phyloP scores from a whole-genome alignment of 2,329 filamentous ascomycete species.

The Paecilomyces dactylethromorphus region DNA sequence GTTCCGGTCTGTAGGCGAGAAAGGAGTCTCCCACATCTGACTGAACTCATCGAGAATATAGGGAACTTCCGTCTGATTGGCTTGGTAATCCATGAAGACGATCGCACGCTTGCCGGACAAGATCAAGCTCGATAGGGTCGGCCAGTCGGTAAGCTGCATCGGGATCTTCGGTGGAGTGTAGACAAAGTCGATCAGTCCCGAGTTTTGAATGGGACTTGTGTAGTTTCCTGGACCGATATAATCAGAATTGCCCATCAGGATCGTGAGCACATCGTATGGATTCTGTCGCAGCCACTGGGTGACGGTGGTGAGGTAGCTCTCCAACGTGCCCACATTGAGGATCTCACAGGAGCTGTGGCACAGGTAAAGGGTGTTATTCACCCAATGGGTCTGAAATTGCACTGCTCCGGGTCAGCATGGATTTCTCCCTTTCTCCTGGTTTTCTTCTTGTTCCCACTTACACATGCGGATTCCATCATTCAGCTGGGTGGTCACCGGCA shows the following conservation, averaged over 20 bases:
- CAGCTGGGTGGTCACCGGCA: slow-evolving; percentile 63
- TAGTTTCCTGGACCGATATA: slow-evolving; percentile 62
- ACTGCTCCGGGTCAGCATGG: slow-evolving; percentile 31
- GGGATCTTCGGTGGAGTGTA: slow-evolving; percentile 67
- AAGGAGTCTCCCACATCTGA: slow-evolving; percentile 87
- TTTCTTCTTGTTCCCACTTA: slow-evolving; percentile 22
- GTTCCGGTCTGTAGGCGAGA: slow-evolving; percentile 59
- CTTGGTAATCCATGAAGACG: slow-evolving; percentile 78
- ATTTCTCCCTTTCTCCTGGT: background rate
- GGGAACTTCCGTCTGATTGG: slow-evolving; percentile 69
- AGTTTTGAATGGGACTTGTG: slow-evolving; percentile 59
- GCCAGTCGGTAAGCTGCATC: slow-evolving; percentile 72
- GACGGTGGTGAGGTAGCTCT: slow-evolving; percentile 64
- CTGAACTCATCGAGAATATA: slow-evolving; percentile 85
- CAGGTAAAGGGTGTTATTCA: slow-evolving; percentile 60
- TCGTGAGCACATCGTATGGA: slow-evolving; percentile 81
- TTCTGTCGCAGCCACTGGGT: slow-evolving; percentile 65
- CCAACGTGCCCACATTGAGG: slow-evolving; percentile 72
- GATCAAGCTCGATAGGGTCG: slow-evolving; percentile 72
- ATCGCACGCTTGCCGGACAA: slow-evolving; percentile 63
- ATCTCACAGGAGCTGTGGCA: slow-evolving; percentile 82
- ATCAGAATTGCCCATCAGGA: slow-evolving; percentile 79
- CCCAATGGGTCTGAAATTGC: slow-evolving; percentile 53
- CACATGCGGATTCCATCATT: slow-evolving; percentile 63
- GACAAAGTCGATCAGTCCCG: slow-evolving; percentile 65